phyloP scores from a whole-genome alignment of 352 stramenopile species.

The Phytophthora citrophthora region DNA sequence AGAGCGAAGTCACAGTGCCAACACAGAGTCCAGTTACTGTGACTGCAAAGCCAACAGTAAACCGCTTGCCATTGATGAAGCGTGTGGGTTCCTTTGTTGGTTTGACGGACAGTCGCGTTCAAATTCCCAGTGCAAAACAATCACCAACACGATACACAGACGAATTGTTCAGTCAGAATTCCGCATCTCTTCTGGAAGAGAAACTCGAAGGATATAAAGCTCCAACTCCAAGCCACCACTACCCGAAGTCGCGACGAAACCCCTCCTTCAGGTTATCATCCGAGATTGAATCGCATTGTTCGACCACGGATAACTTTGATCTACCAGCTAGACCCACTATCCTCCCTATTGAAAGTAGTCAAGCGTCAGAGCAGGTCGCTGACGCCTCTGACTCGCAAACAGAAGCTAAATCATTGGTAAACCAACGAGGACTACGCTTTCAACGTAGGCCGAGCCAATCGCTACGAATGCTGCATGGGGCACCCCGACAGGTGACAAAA shows the following conservation, averaged over 20 bases:
- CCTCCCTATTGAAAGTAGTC: too few relatives aligned
- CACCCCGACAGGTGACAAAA: too few relatives aligned
- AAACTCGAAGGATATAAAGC: not conserved
- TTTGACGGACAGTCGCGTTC: constrained; percentile 2
- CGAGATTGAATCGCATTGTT: constrained; percentile 14
- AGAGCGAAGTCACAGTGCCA: not conserved
- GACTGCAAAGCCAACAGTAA: not conserved
- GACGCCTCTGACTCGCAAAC: not conserved
- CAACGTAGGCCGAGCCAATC: constrained; percentile 25
- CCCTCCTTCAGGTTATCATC: constrained; percentile 17
- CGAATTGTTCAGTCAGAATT: constrained; percentile 25
- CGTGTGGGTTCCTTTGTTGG: constrained; percentile 30
- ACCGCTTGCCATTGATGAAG: constrained; percentile 14
- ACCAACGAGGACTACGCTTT: constrained; percentile 11
- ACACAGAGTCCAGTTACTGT: constrained; percentile 9
- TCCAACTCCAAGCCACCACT: too few relatives aligned
- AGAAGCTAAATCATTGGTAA: not conserved
- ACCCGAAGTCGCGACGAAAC: too few relatives aligned
- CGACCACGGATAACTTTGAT: not conserved
- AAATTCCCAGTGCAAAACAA: constrained; percentile 4
- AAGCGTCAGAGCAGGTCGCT: too few relatives aligned
- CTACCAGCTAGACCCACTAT: too few relatives aligned
- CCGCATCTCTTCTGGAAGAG: not conserved
- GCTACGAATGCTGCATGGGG: constrained; percentile 6
- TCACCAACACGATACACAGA: constrained; percentile 40